Evolutionary conservation across 768 basidiomycete genomes (phyloP).

Genomic region (Strobilomyces echinocephalus): DNA sequence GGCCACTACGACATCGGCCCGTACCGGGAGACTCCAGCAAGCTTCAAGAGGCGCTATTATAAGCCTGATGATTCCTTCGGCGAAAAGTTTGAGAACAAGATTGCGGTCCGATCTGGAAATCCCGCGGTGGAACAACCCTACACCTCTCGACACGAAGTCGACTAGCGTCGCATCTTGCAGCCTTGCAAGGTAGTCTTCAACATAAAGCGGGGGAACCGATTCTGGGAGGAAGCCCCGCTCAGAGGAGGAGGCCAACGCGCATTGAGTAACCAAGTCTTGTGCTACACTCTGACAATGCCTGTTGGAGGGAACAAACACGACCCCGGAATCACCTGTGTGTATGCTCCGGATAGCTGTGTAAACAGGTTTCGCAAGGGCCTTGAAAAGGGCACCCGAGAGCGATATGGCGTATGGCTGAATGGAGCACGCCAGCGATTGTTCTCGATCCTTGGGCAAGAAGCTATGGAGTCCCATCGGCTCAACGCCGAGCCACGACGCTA

Average conservation of each 20-base stretch:
- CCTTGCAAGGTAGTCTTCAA: constrained; percentile 55
- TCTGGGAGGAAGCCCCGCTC: constrained; percentile 63
- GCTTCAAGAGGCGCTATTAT: constrained; percentile 78
- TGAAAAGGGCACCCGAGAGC: constrained; percentile 81
- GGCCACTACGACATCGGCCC: constrained; percentile 75
- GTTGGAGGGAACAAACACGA: constrained; percentile 88
- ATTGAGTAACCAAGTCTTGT: constrained; percentile 82
- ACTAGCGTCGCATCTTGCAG: constrained; percentile 59
- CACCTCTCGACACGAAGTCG: constrained; percentile 77
- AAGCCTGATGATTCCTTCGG: constrained; percentile 72
- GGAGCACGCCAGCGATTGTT: constrained; percentile 65
- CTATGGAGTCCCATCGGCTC: constrained; percentile 58
- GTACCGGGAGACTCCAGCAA: constrained; percentile 87
- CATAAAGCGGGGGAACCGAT: constrained; percentile 42
- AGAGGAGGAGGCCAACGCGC: constrained; percentile 68
- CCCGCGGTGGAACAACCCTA: constrained; percentile 83
- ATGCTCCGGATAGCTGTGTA: constrained; percentile 64
- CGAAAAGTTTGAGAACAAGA: constrained; percentile 75
- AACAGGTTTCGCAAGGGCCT: constrained; percentile 87
- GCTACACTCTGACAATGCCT: constrained; percentile 70
- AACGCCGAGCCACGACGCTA: constrained; percentile 82
- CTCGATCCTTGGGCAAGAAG: constrained; percentile 80
- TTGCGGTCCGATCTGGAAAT: constrained; percentile 62
- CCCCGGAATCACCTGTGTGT: constrained; percentile 44
- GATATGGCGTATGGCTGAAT: constrained; percentile 81